Evolutionary conservation across 371 early-diverging fungal genomes (phyloP).

Genomic region (Scutellospora calospora): DNA sequence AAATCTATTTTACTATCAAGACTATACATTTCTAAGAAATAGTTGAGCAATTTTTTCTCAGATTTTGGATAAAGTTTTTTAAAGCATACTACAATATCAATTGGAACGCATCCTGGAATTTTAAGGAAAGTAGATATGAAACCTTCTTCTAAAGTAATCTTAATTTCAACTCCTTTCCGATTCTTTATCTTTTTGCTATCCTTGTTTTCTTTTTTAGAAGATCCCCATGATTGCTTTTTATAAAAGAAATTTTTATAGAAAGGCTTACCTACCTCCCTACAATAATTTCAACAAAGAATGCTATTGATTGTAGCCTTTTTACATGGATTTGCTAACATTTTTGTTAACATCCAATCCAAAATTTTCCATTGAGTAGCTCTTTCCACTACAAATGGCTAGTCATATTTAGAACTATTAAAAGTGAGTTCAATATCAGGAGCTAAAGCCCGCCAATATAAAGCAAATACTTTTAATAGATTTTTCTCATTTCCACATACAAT

Average conservation of each 20-base stretch:
- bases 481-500: slow-evolving; percentile 22
- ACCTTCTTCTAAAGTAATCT: neutral
- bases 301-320: slow-evolving; percentile 31
- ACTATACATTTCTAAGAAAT: slow-evolving; percentile 3
- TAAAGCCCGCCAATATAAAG: slow-evolving; percentile 25
- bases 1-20: slow-evolving; percentile 29
- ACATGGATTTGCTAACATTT: slow-evolving; percentile 11
- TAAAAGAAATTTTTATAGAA: neutral
- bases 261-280: neutral
- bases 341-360: slow-evolving; percentile 14
- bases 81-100: slow-evolving; percentile 15
- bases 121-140: slow-evolving; percentile 28
- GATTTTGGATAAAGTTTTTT: slow-evolving; percentile 18
- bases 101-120: slow-evolving; percentile 31
- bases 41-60: slow-evolving; percentile 20
- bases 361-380: neutral
- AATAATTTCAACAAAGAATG: neutral
- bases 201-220: neutral
- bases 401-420: slow-evolving; percentile 23
- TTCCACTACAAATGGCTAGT: neutral
- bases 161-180: neutral
- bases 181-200: neutral
- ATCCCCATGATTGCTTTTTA: neutral
- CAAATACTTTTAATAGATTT: slow-evolving; percentile 39
- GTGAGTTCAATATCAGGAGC: slow-evolving; percentile 36